Evolutionary conservation across 2,329 filamentous ascomycete species (phyloP).

Genomic region (Claviceps pazoutovae): DNA sequence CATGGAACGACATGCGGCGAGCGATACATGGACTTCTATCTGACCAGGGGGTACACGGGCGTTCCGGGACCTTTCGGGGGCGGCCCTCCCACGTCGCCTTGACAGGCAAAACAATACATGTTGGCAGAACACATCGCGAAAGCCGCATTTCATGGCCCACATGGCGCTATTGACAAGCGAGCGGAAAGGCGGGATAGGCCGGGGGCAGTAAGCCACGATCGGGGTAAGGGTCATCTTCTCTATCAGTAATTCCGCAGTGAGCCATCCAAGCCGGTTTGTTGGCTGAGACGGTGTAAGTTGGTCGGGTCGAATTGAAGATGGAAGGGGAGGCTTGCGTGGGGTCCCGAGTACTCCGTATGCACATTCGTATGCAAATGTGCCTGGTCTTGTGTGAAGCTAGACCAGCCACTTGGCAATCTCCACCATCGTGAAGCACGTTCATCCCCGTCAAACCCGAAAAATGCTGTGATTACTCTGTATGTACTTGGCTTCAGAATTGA

Average conservation of each 20-base stretch:
- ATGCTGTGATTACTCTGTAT: no score
- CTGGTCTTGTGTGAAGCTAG: neutral
- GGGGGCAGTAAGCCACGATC: neutral
- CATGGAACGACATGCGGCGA: neutral
- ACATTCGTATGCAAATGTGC: neutral
- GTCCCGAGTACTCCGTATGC: neutral
- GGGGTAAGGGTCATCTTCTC: neutral
- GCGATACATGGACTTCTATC: neutral
- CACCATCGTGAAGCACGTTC: neutral
- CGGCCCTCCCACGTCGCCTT: neutral
- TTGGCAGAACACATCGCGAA: neutral
- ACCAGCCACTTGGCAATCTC: neutral
- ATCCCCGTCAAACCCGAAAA: neutral
- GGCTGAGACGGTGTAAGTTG: neutral
- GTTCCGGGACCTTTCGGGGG: neutral
- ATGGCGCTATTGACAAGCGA: slow-evolving; percentile 4
- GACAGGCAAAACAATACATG: neutral
- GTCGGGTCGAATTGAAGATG: no score
- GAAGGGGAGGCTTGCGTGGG: neutral
- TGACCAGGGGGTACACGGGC: neutral
- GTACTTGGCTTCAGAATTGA: neutral
- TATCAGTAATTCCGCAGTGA: neutral
- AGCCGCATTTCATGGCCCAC: slow-evolving; percentile 2
- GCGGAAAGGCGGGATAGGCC: neutral
- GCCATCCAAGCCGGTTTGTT: neutral